Evolutionary conservation across 345 rosid genomes (phyloP).

Genomic region (Anastatica hierochuntica): DNA sequence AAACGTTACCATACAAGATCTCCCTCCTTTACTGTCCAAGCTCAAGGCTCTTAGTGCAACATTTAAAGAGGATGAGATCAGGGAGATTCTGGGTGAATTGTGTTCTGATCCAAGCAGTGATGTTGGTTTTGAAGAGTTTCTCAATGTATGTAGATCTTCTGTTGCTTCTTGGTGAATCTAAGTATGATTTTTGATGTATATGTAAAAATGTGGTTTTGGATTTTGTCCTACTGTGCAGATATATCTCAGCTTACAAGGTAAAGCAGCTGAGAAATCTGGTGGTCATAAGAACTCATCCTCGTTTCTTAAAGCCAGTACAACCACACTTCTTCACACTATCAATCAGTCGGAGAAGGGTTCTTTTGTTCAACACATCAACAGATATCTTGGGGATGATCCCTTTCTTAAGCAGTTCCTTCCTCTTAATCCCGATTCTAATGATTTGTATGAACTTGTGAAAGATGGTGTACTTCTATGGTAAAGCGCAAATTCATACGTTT

Average conservation of each 20-base stretch:
- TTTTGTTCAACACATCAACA: conserved; percentile 85
- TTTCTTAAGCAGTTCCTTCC: conserved; percentile 88
- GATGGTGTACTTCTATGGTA: conserved; percentile 94
- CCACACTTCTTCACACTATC: conserved; percentile 67
- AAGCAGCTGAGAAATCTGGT: conserved; percentile 50
- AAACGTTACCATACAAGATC: conserved; percentile 41
- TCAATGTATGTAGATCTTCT: conserved; percentile 39
- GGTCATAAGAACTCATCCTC: conserved; percentile 51
- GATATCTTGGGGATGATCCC: conserved; percentile 77
- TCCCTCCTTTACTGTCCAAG: conserved; percentile 55
- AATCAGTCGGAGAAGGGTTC: conserved; percentile 65
- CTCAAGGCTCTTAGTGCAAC: conserved; percentile 46
- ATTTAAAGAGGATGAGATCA: conserved; percentile 58
- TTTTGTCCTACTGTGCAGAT: conserved; percentile 36
- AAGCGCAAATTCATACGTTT: neutral
- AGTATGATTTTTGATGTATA: neutral
- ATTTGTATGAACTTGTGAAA: conserved; percentile 62
- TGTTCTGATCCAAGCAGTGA: conserved; percentile 36
- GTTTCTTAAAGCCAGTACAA: conserved; percentile 58
- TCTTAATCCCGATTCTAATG: conserved; percentile 61
- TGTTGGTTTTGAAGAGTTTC: conserved; percentile 70
- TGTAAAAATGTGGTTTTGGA: conserved; percentile 8
- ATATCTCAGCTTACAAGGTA: conserved; percentile 53
- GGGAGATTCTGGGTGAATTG: conserved; percentile 33
- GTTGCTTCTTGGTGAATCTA: neutral